Base-by-base conservation (phyloP, 345 rosid genomes). In the Hypericum perforatum region DNA sequence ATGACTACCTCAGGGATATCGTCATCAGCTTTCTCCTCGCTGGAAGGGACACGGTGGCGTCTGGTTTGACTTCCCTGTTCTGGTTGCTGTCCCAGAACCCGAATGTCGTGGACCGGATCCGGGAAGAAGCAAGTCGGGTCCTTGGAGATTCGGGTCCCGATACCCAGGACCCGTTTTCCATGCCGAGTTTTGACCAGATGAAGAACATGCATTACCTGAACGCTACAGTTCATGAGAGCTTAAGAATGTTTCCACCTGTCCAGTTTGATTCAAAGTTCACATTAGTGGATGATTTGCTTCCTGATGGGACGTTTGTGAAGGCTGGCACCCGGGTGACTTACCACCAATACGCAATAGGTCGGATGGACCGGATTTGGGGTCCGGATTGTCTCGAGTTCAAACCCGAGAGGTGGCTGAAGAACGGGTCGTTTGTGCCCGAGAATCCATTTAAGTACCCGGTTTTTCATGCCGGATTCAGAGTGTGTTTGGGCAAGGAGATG, bases 191-290 rank as follows among this genome's bases (percentile, higher is more conserved):
- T 39, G 69, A 72, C n/a, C 65, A 80, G 41, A 63, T 80, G 55
- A 42, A 71, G 11, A 49, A 71, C 2, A 75, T 87, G 89, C 72
- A 76, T 15, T 87, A 78, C 63, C 63, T 84, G 52, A 80, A 76
- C 39, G 85, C 94, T 22, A 71, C 81, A 0, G 49, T 84, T 3
- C 46, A 77, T 16, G 96, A 84, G 48, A 71, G 82, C 57, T 39
- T 87, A 78, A 75, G 96, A 49, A 57, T 84, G 8, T 76, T 39
- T 54, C 96, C 96, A 0, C 96, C 96, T 0, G 80, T 87, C 38
- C 96, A 84, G 53, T 82, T 82, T 39, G 94, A 84, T 39, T 84
- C 94, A 6, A 84, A 87, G 64, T 84, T 82, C 45, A 72, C 85
- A 0, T 43, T 58, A 45, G 73, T 74, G 45, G 82, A 84, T 11